Conservation (phyloP, 768 basidiomycete genomes). For the Piloderma croceum region DNA sequence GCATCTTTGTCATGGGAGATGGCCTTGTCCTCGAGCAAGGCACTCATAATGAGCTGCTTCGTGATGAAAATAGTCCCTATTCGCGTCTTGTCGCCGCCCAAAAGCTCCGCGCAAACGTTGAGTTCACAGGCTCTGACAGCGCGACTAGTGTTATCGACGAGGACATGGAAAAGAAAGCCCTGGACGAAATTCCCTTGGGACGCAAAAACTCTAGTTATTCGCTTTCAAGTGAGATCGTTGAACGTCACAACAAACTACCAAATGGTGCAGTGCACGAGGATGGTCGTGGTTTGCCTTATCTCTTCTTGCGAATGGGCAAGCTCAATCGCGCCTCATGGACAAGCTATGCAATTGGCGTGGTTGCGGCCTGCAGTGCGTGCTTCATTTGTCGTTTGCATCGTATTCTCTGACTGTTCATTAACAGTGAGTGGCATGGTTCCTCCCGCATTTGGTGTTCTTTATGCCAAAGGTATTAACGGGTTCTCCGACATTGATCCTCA, state of each 20-base stretch:
- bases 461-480: conserved; percentile 53
- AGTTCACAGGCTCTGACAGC: conserved; percentile 19
- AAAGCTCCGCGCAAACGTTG: conserved; percentile 58
- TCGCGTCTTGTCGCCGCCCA: conserved; percentile 73
- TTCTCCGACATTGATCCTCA: conserved; percentile 43
- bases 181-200: conserved; percentile 55
- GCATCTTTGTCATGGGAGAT: conserved; percentile 86
- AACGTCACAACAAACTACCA: conserved; percentile 33
- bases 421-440: conserved; percentile 56
- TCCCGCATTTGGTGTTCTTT: conserved; percentile 69
- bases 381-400: neutral
- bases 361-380: conserved; percentile 43
- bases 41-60: conserved; percentile 65
- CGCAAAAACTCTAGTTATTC: conserved; percentile 57
- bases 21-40: conserved; percentile 79
- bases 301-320: conserved; percentile 66
- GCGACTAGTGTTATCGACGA: conserved; percentile 23
- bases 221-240: conserved; percentile 60
- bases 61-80: conserved; percentile 58
- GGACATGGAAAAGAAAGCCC: conserved; percentile 45
- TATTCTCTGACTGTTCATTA: neutral
- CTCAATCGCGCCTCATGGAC: conserved; percentile 57
- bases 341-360: conserved; percentile 52
- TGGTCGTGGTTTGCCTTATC: conserved; percentile 42
- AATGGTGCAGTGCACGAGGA: conserved; percentile 26